These are phyloP conservation scores for Coelastrella sp. DNA, from an alignment of 139 green algal genomes.

Conservation along the genomic window DNA sequence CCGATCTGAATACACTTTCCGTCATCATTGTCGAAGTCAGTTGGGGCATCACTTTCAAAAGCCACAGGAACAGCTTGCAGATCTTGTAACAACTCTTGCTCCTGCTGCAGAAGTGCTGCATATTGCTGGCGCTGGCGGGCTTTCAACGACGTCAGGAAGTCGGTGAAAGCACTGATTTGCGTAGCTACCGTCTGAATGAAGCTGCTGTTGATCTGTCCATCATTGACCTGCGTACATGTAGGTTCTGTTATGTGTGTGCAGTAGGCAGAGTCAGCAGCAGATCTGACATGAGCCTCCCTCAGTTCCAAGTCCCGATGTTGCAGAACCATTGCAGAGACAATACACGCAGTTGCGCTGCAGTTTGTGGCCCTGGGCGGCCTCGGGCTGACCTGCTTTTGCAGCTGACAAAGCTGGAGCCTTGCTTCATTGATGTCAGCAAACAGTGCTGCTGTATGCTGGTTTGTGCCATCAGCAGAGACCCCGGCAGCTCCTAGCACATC, in stretches of 20 bases:
- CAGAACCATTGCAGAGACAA: neutral
- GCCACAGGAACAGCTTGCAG: neutral
- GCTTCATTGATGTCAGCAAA: conserved; percentile 17
- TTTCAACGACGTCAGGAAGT: neutral
- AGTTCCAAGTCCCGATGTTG: neutral
- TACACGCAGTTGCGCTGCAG: neutral
- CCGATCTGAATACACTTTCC: no score
- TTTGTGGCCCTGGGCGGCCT: no score
- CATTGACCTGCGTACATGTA: neutral
- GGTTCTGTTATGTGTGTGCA: neutral
- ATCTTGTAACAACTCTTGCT: conserved; percentile 28
- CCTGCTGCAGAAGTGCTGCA: conserved; percentile 15
- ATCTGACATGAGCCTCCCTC: neutral
- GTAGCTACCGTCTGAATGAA: neutral
- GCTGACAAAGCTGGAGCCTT: neutral
- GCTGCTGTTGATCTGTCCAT: neutral
- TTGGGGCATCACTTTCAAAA: neutral
- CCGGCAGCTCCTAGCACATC: neutral
- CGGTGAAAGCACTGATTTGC: conserved; percentile 17
- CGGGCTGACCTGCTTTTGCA: conserved; percentile 7
- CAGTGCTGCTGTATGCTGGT: neutral
- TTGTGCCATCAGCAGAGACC: neutral
- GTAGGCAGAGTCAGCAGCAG: neutral
- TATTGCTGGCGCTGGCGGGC: conserved; percentile 25
- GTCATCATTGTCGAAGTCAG: no score